These are phyloP conservation scores for Polygonum maritimum DNA, from an alignment of 148 eudicot species.

Conservation along the genomic window DNA sequence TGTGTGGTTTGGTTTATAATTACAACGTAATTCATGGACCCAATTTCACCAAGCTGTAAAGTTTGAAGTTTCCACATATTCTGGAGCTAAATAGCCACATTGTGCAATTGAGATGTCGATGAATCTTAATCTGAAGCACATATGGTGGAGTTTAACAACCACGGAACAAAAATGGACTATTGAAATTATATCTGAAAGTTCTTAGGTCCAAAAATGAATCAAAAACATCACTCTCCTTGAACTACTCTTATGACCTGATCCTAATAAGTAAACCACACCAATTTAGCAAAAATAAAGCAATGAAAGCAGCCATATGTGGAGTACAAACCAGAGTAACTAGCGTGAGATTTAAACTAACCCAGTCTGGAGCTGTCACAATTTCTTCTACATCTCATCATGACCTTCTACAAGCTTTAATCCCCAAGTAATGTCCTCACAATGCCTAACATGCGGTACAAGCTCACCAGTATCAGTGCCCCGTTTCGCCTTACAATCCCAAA, in stretches of 20 bases:
- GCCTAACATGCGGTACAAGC: conserved; percentile 76
- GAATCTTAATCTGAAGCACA: no score
- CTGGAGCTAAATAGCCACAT: no score
- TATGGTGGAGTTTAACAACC: background rate
- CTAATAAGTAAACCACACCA: background rate
- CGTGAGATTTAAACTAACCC: background rate
- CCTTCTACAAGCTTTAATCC: conserved; percentile 81
- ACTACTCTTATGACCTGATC: background rate
- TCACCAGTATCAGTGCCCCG: conserved; percentile 54
- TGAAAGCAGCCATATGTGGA: background rate
- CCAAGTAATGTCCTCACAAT: conserved; percentile 96
- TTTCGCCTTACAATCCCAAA: conserved; percentile 68
- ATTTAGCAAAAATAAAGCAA: background rate
- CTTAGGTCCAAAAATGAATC: background rate
- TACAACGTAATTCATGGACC: no score
- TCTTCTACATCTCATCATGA: conserved; percentile 15
- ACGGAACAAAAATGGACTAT: background rate
- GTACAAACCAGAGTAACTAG: background rate
- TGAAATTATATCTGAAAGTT: background rate
- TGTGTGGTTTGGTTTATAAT: background rate
- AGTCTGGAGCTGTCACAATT: background rate
- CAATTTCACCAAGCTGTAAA: no score
- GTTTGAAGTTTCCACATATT: no score
- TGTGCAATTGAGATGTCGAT: no score
- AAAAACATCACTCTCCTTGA: background rate